A percentile compares a stretch with the other conserved stretches of the same genome.
phyloP scores from a whole-genome alignment of 164 flowering plant genomes.

The Platanus orientalis region DNA sequence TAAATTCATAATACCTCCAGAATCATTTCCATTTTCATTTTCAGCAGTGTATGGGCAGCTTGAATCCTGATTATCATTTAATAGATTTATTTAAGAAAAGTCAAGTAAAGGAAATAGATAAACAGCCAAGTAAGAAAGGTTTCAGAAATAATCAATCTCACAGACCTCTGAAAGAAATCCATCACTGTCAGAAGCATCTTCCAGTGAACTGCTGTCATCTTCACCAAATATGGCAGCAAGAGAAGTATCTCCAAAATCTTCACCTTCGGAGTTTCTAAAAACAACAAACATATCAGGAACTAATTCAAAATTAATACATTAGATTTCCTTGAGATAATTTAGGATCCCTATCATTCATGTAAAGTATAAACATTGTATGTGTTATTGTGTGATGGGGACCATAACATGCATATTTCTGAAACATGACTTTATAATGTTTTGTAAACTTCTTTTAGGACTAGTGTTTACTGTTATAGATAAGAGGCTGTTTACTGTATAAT shows the following conservation, averaged over 20 bases:
- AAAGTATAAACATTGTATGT: too few species aligned
- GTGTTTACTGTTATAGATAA: too few species aligned
- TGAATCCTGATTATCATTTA: conserved; percentile 36
- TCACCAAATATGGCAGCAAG: conserved; percentile 55
- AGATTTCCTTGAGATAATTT: too few species aligned
- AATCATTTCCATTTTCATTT: conserved; percentile 25
- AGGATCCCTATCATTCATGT: too few species aligned
- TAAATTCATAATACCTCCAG: conserved; percentile 36
- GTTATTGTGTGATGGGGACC: too few species aligned
- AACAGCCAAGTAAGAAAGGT: background rate
- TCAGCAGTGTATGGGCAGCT: conserved; percentile 25
- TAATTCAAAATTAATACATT: background rate
- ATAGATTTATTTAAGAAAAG: background rate
- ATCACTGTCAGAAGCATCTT: conserved; percentile 79
- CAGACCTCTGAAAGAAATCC: conserved; percentile 87
- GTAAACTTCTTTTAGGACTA: too few species aligned
- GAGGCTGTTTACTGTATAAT: too few species aligned
- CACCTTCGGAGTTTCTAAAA: conserved; percentile 34
- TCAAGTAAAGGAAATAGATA: conserved; percentile 2
- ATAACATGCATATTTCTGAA: too few species aligned
- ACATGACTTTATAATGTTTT: too few species aligned
- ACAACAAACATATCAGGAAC: conserved; percentile 9
- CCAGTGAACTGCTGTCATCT: conserved; percentile 39
- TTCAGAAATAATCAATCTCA: conserved; percentile 4
- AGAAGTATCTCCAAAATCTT: conserved; percentile 33